Percentiles rank a stretch among this genome's conserved stretches.
These are phyloP conservation scores for Sherardia arvensis DNA, from an alignment of 257 asterid genomes.

Conservation along the genomic window DNA sequence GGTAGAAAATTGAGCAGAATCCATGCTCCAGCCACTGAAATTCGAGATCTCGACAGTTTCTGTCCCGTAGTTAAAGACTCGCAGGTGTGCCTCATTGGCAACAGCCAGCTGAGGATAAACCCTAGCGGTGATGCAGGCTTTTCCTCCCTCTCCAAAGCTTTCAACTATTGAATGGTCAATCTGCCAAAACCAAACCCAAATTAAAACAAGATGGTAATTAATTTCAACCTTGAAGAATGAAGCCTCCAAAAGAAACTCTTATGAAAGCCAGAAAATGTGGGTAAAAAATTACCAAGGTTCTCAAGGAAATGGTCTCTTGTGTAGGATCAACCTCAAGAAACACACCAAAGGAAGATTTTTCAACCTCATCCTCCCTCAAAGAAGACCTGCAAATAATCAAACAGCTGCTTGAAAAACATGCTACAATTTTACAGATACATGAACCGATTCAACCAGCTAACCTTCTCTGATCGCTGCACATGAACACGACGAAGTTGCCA, in stretches of 20 bases:
- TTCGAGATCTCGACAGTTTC: slow-evolving; percentile 12
- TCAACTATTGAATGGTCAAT: slow-evolving; percentile 31
- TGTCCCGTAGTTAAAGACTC: slow-evolving; percentile 26
- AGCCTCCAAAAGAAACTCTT: too few species aligned
- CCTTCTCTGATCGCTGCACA: slow-evolving; percentile 35
- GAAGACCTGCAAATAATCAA: slow-evolving; percentile 17
- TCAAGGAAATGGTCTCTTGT: slow-evolving; percentile 16
- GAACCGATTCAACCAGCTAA: background rate
- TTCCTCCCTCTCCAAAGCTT: slow-evolving; percentile 30
- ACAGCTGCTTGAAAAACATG: background rate
- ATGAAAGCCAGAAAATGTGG: too few species aligned
- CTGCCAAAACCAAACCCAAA: background rate
- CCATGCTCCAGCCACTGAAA: slow-evolving; percentile 23
- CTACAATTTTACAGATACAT: background rate
- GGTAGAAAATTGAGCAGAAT: slow-evolving; percentile 14
- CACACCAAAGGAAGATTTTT: slow-evolving; percentile 20
- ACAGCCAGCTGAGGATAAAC: slow-evolving; percentile 20
- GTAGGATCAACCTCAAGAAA: slow-evolving; percentile 20
- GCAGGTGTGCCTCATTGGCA: slow-evolving; percentile 8
- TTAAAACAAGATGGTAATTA: too few species aligned
- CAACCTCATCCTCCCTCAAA: slow-evolving; percentile 10
- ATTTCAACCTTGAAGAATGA: too few species aligned
- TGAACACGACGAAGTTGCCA: slow-evolving; percentile 18
- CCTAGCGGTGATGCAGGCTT: slow-evolving; percentile 28
- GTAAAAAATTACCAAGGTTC: slow-evolving; percentile 20